These are phyloP conservation scores for Beta lomatogona DNA, from an alignment of 179 eudicot genomes.

Conservation along the genomic window DNA sequence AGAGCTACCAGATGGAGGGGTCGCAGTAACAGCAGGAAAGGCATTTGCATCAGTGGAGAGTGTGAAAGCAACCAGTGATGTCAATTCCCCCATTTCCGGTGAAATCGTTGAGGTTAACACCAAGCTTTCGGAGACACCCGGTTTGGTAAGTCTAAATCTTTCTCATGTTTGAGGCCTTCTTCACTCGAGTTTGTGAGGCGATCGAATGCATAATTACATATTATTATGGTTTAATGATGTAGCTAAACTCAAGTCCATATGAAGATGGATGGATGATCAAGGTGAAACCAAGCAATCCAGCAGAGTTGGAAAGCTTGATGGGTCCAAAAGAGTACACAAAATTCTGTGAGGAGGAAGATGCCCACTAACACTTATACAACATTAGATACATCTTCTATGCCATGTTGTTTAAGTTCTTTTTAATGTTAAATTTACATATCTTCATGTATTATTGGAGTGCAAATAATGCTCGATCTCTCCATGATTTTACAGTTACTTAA, in stretches of 20 bases:
- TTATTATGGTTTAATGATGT: slow-evolving; percentile 7
- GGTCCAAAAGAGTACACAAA: slow-evolving; percentile 80
- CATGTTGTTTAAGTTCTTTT: slow-evolving; percentile 22
- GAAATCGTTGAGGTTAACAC: slow-evolving; percentile 79
- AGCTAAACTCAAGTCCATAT: slow-evolving; percentile 90
- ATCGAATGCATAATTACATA: background rate
- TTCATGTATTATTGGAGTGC: slow-evolving; percentile 13
- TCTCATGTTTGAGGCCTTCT: background rate
- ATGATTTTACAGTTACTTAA: slow-evolving; percentile 17
- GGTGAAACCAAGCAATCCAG: slow-evolving; percentile 80
- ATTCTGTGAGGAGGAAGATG: slow-evolving; percentile 92
- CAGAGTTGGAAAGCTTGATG: slow-evolving; percentile 79
- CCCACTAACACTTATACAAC: slow-evolving; percentile 37
- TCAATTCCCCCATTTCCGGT: slow-evolving; percentile 90
- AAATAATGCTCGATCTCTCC: slow-evolving; percentile 19
- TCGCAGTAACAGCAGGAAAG: slow-evolving; percentile 43
- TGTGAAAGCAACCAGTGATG: slow-evolving; percentile 96
- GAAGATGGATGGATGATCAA: slow-evolving; percentile 99
- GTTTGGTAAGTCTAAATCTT: slow-evolving; percentile 66
- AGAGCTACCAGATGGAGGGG: slow-evolving; percentile 76
- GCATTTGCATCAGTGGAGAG: slow-evolving; percentile 94
- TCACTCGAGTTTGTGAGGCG: too few species aligned
- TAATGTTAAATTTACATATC: slow-evolving; percentile 13
- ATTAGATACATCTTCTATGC: background rate
- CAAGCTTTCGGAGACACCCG: slow-evolving; percentile 82